These are phyloP conservation scores for Cladosporium austrohemisphaericum DNA, from an alignment of 2,329 filamentous ascomycete species.

Conservation along the genomic window DNA sequence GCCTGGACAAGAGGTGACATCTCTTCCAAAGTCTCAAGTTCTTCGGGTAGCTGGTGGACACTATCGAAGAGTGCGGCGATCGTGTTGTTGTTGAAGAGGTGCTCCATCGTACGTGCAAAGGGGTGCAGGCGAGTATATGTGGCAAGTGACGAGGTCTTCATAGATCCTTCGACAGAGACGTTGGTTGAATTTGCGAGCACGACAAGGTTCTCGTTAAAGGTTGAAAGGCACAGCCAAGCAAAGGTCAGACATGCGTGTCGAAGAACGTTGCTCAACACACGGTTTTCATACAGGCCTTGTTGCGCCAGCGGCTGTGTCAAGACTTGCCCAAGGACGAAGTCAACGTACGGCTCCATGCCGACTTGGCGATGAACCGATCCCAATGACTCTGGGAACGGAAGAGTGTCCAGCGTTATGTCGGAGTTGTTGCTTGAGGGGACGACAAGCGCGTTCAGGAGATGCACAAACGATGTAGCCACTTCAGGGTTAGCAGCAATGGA, in stretches of 20 bases:
- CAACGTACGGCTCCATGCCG: conserved; percentile 88
- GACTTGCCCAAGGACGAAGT: conserved; percentile 73
- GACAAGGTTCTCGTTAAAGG: conserved; percentile 92
- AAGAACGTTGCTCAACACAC: conserved; percentile 47
- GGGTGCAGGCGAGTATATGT: conserved; percentile 85
- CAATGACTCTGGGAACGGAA: conserved; percentile 84
- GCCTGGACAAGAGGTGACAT: conserved; percentile 79
- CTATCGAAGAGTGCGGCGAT: conserved; percentile 73
- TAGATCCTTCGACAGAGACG: conserved; percentile 69
- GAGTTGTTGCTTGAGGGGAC: conserved; percentile 60
- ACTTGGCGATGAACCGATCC: conserved; percentile 73
- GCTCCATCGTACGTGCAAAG: conserved; percentile 93
- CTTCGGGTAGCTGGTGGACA: conserved; percentile 70
- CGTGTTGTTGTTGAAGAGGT: conserved; percentile 93
- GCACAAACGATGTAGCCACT: conserved; percentile 69
- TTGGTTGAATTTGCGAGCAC: conserved; percentile 76
- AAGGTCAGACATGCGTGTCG: conserved; percentile 81
- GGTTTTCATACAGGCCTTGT: conserved; percentile 62
- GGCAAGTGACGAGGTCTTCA: conserved; percentile 69
- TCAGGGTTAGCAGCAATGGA: conserved; percentile 30
- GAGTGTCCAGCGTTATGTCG: conserved; percentile 61
- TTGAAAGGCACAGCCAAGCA: conserved; percentile 70
- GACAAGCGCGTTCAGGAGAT: conserved; percentile 69
- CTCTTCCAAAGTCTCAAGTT: conserved; percentile 67
- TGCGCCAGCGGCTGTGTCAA: conserved; percentile 50